phyloP scores from a whole-genome alignment of 768 basidiomycete species.

The Hemileccinum rubropunctum region DNA sequence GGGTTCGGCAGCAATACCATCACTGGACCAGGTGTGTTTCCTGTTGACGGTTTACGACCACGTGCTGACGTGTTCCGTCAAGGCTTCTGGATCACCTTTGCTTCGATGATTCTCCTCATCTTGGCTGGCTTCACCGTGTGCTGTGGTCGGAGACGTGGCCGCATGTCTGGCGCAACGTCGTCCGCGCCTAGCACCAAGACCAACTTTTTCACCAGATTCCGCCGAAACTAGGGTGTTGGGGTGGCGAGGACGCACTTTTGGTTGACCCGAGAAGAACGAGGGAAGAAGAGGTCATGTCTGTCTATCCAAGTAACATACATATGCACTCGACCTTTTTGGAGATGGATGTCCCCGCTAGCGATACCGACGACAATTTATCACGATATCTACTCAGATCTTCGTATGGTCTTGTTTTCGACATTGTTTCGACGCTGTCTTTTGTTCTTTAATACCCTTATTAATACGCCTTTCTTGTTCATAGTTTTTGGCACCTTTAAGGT shows the following conservation, averaged over 20 bases:
- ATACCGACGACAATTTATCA: conserved; percentile 8
- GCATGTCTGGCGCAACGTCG: conserved; percentile 41
- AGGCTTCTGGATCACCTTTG: conserved; percentile 80
- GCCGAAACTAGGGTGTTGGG: conserved; percentile 28
- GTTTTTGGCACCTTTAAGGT: background rate
- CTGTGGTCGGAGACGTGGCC: conserved; percentile 59
- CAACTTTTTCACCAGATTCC: conserved; percentile 37
- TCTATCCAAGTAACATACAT: background rate
- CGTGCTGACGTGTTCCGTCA: conserved; percentile 2
- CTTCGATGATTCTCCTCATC: conserved; percentile 57
- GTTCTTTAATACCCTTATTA: conserved; percentile 2
- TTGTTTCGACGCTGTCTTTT: background rate
- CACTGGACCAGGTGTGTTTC: conserved; percentile 58
- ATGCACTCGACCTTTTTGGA: background rate
- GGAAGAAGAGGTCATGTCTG: background rate
- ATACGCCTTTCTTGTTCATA: conserved; percentile 5
- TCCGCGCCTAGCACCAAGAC: conserved; percentile 21
- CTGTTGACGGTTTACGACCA: background rate
- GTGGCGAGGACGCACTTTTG: background rate
- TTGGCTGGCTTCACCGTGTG: conserved; percentile 69
- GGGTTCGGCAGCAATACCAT: conserved; percentile 41
- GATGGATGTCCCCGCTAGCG: background rate
- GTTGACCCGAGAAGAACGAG: too few species aligned
- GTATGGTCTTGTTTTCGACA: conserved; percentile 1
- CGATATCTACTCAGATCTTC: conserved; percentile 6